Percentiles rank a stretch among this genome's conserved stretches.
Evolutionary conservation across 805 yeast species (phyloP).

Genomic region (Saccharomycopsis selenospora): DNA sequence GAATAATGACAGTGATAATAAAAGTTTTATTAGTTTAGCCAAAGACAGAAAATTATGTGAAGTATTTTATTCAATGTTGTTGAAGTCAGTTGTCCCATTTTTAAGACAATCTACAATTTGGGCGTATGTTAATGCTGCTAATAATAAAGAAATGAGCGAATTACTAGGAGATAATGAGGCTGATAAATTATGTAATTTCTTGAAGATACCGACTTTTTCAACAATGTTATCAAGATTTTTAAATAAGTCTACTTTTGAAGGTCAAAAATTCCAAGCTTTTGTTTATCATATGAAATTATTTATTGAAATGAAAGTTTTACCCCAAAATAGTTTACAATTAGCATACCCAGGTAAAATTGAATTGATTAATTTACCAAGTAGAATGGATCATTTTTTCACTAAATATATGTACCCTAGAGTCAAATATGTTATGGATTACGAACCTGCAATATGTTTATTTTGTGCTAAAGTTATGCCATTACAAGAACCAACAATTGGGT

Average conservation of each 20-base stretch:
- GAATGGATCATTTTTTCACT: conserved; percentile 64
- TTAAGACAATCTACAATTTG: conserved; percentile 56
- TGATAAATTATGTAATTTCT: conserved; percentile 42
- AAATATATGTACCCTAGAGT: conserved; percentile 42
- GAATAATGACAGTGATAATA: not conserved
- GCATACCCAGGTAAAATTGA: conserved; percentile 63
- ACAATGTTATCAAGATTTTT: conserved; percentile 21
- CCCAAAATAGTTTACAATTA: conserved; percentile 26
- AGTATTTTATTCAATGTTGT: conserved; percentile 45
- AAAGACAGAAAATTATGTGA: conserved; percentile 27
- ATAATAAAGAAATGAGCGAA: conserved; percentile 14
- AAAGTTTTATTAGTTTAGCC: not conserved
- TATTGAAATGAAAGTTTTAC: conserved; percentile 4
- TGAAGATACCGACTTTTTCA: conserved; percentile 39
- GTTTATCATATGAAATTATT: conserved; percentile 8
- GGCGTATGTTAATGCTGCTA: conserved; percentile 45
- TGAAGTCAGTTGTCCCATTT: conserved; percentile 56
- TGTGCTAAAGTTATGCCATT: conserved; percentile 66
- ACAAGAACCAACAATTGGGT: conserved; percentile 55
- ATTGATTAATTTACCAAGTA: conserved; percentile 55
- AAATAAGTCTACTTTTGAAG: conserved; percentile 25
- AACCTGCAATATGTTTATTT: conserved; percentile 81
- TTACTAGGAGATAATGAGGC: conserved; percentile 37
- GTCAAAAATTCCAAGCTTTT: conserved; percentile 20
- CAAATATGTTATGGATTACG: conserved; percentile 37